These are phyloP conservation scores for Ustulina deusta DNA, from an alignment of 2,329 filamentous ascomycete species.

Conservation along the genomic window DNA sequence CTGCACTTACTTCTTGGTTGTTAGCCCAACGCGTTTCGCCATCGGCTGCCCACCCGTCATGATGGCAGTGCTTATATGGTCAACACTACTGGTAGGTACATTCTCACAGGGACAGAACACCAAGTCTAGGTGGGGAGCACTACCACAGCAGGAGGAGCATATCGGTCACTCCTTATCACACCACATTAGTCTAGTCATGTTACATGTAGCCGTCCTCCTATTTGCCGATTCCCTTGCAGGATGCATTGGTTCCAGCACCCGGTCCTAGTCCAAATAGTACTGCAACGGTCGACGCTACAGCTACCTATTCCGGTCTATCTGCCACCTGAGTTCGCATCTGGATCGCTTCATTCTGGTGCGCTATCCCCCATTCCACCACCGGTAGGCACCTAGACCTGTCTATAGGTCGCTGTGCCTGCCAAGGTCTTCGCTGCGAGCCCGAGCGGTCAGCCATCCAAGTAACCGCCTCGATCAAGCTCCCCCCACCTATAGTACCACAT, in stretches of 20 bases:
- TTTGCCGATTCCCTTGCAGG: constrained; percentile 27
- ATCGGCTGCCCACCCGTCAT: background rate
- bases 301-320: background rate
- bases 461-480: background rate
- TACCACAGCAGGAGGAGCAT: too few species aligned
- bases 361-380: background rate
- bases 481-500: constrained; percentile 7
- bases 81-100: too few species aligned
- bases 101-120: too few species aligned
- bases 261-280: background rate
- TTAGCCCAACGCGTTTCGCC: background rate
- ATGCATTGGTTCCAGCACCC: constrained; percentile 24
- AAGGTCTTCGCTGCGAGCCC: background rate
- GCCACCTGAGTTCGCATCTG: constrained; percentile 8
- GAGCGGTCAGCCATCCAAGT: constrained; percentile 6
- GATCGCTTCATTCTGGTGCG: background rate
- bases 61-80: too few species aligned
- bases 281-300: constrained; percentile 1
- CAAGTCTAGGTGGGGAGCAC: too few species aligned
- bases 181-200: constrained; percentile 19
- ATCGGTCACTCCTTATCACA: constrained; percentile 19
- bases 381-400: background rate
- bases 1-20: background rate
- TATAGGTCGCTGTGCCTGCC: background rate
- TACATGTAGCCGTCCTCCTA: constrained; percentile 9